phyloP scores from a whole-genome alignment of 306 rosid species.

The Potentilla sterilis region DNA sequence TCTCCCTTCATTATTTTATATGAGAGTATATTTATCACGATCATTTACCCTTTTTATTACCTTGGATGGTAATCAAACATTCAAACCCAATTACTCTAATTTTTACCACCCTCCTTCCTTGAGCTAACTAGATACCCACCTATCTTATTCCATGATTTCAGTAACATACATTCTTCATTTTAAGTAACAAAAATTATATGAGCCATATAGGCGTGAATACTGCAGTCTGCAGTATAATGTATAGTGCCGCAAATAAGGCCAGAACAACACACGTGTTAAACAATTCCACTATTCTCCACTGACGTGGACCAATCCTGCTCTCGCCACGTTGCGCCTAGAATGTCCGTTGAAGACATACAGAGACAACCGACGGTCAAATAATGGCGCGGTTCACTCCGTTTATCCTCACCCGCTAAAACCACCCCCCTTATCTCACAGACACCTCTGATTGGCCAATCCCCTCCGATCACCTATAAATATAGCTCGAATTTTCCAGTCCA shows the following conservation, averaged over 20 bases:
- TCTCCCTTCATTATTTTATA: no score
- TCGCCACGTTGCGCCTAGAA: neutral
- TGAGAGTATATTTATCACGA: no score
- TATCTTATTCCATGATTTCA: no score
- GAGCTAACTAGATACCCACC: no score
- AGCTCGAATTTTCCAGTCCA: neutral
- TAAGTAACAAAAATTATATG: no score
- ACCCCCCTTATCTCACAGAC: neutral
- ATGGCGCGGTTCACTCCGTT: neutral
- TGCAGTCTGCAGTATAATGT: neutral
- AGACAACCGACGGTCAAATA: neutral
- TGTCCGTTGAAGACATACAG: neutral
- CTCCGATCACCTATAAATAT: neutral
- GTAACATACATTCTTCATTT: no score
- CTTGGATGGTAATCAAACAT: no score
- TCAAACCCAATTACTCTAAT: no score
- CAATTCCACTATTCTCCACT: neutral
- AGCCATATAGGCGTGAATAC: neutral
- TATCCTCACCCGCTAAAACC: neutral
- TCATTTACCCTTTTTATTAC: no score
- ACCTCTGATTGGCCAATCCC: neutral
- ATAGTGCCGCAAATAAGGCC: neutral
- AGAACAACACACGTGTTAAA: neutral
- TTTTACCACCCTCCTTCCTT: no score
- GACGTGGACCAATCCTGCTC: neutral